Percentiles rank a stretch among this genome's conserved stretches.
These are phyloP conservation scores for Microbotryum lychnidis-dioicae DNA, from an alignment of 1,284 basidiomycete genomes.

Conservation along the genomic window DNA sequence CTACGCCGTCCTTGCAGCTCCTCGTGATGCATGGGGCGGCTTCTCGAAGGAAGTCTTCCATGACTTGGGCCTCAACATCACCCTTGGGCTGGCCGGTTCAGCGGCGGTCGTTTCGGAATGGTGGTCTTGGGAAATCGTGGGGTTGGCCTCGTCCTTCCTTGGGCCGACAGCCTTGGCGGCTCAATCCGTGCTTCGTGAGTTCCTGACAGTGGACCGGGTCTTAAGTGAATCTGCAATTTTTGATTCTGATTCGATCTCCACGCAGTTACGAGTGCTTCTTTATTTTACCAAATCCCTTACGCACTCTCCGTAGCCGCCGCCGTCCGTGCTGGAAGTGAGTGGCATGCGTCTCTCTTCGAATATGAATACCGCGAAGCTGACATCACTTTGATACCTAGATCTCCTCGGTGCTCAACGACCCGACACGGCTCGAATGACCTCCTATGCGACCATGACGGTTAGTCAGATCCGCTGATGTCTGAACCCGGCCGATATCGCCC, in stretches of 20 bases:
- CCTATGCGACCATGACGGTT: constrained; percentile 33
- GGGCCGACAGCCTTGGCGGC: constrained; percentile 49
- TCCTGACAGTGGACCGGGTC: background rate
- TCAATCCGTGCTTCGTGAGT: constrained; percentile 43
- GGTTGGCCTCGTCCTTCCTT: constrained; percentile 39
- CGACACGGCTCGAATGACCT: constrained; percentile 37
- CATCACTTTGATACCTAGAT: constrained; percentile 24
- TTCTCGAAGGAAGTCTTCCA: constrained; percentile 59
- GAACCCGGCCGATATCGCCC: too few relatives aligned
- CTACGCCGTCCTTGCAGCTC: constrained; percentile 68
- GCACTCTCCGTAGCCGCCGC: constrained; percentile 40
- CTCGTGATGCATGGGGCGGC: constrained; percentile 76
- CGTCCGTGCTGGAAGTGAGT: constrained; percentile 38
- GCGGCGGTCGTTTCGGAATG: constrained; percentile 61
- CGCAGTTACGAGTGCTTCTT: constrained; percentile 26
- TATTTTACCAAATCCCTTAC: constrained; percentile 41
- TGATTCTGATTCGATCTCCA: background rate
- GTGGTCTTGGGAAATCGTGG: constrained; percentile 82
- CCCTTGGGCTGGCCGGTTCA: constrained; percentile 64
- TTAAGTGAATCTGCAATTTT: too few relatives aligned
- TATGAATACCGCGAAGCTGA: background rate
- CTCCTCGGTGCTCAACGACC: constrained; percentile 41
- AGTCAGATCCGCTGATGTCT: too few relatives aligned
- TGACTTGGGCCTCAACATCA: constrained; percentile 61
- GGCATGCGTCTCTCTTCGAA: background rate